Percentiles rank a stretch among this genome's conserved stretches.
phyloP scores from a whole-genome alignment of 306 rosid genomes.

The Calophaca sinica region DNA sequence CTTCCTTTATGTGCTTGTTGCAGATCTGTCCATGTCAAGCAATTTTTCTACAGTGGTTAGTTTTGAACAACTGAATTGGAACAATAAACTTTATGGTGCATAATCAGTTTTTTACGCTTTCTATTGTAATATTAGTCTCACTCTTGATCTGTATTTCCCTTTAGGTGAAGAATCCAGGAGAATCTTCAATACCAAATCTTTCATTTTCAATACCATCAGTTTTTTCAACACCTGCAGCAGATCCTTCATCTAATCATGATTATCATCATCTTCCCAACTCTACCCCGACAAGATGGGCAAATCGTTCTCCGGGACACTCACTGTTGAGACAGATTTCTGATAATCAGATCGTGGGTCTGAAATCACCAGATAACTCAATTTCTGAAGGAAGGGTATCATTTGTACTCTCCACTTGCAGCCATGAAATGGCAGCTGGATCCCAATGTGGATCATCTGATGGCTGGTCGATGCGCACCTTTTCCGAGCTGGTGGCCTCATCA shows the following conservation, averaged over 20 bases:
- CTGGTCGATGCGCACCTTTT: slow-evolving; percentile 94
- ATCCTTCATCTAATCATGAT: slow-evolving; percentile 57
- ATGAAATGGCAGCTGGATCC: slow-evolving; percentile 76
- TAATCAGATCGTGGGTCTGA: slow-evolving; percentile 71
- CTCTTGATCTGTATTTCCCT: slow-evolving; percentile 40
- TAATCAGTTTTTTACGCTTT: slow-evolving; percentile 40
- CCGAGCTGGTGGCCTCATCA: slow-evolving; percentile 92
- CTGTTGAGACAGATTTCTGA: slow-evolving; percentile 84
- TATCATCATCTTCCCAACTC: slow-evolving; percentile 63
- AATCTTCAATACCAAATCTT: slow-evolving; percentile 61
- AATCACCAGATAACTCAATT: slow-evolving; percentile 82
- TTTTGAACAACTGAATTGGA: slow-evolving; percentile 46
- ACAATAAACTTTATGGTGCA: slow-evolving; percentile 42
- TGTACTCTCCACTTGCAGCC: slow-evolving; percentile 82
- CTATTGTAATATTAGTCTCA: slow-evolving; percentile 25
- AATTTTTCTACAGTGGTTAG: slow-evolving; percentile 75
- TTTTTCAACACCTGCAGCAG: slow-evolving; percentile 61
- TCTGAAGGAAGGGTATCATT: slow-evolving; percentile 85
- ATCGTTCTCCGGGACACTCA: slow-evolving; percentile 81
- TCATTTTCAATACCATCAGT: slow-evolving; percentile 67
- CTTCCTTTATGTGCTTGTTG: slow-evolving; percentile 49
- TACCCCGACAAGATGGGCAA: slow-evolving; percentile 72
- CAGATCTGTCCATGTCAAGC: slow-evolving; percentile 79
- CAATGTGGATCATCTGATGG: slow-evolving; percentile 90
- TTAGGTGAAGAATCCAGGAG: slow-evolving; percentile 70